phyloP scores from a whole-genome alignment of 129 eudicot genomes.

The Lactuca saligna region DNA sequence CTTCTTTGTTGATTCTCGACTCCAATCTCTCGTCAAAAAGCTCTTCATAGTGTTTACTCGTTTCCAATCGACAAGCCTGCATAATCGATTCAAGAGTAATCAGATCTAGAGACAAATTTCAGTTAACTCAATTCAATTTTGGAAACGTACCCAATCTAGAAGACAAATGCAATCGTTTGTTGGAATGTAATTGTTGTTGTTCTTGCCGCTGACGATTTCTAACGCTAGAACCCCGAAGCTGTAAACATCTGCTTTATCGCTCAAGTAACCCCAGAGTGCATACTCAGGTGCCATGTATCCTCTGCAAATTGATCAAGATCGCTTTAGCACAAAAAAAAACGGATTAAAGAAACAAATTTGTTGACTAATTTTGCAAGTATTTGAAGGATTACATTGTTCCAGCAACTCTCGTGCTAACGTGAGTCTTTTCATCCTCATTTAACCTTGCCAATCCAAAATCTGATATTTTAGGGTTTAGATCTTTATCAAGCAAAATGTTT shows the following conservation, averaged over 20 bases:
- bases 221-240: slow-evolving; percentile 74
- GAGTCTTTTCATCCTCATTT: slow-evolving; percentile 67
- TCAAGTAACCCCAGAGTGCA: slow-evolving; percentile 82
- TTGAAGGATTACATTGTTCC: slow-evolving; percentile 70
- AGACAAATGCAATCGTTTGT: slow-evolving; percentile 60
- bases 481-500: slow-evolving; percentile 69
- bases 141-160: slow-evolving; percentile 67
- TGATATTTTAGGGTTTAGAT: slow-evolving; percentile 75
- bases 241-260: slow-evolving; percentile 85
- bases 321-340: not conserved
- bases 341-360: not conserved
- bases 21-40: slow-evolving; percentile 59
- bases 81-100: not conserved
- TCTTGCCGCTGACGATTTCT: slow-evolving; percentile 86
- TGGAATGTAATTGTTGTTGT: slow-evolving; percentile 70
- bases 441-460: slow-evolving; percentile 87
- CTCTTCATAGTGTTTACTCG: slow-evolving; percentile 46
- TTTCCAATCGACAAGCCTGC: slow-evolving; percentile 74
- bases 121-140: not conserved
- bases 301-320: slow-evolving; percentile 37
- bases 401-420: slow-evolving; percentile 76
- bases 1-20: slow-evolving; percentile 46
- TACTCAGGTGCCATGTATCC: slow-evolving; percentile 98
- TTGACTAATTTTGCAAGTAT: not conserved
- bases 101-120: not conserved